A percentile compares a stretch with the other conserved stretches of the same genome.
phyloP scores from a whole-genome alignment of 352 stramenopile species.

The Elongisporangium anandrum region DNA sequence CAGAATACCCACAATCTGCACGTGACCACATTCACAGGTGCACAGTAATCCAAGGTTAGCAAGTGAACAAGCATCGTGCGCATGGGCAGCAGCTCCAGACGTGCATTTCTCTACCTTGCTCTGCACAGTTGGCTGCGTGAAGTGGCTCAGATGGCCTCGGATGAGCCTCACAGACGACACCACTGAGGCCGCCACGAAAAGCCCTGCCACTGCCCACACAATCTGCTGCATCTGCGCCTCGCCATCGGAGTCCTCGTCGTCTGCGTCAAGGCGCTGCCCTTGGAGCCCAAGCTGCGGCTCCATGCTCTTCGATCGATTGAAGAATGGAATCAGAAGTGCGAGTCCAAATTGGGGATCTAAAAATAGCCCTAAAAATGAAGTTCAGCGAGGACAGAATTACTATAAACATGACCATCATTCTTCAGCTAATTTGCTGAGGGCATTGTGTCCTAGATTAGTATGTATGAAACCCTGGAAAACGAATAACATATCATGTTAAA shows the following conservation, averaged over 20 bases:
- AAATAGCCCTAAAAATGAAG: neutral
- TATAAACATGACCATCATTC: neutral
- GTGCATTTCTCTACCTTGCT: constrained; percentile 77
- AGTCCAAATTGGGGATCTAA: neutral
- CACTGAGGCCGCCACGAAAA: constrained; percentile 87
- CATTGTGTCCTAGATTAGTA: too few species aligned
- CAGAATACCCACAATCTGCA: constrained; percentile 95
- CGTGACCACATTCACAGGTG: constrained; percentile 20
- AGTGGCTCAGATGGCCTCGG: constrained; percentile 87
- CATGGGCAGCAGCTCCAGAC: neutral
- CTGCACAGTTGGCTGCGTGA: constrained; percentile 92
- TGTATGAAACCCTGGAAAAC: neutral
- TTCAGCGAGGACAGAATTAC: neutral
- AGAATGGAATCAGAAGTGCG: neutral
- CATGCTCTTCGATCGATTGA: neutral
- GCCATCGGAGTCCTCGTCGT: constrained; percentile 10
- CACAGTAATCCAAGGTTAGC: neutral
- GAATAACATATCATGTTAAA: neutral
- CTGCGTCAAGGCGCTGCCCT: neutral
- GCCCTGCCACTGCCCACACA: constrained; percentile 84
- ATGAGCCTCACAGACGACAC: constrained; percentile 91
- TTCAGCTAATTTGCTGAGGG: neutral
- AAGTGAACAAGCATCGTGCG: neutral
- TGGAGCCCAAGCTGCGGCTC: constrained; percentile 2
- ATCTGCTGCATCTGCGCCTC: constrained; percentile 63